phyloP scores from a whole-genome alignment of 768 basidiomycete genomes.

The Chalciporus chontae region DNA sequence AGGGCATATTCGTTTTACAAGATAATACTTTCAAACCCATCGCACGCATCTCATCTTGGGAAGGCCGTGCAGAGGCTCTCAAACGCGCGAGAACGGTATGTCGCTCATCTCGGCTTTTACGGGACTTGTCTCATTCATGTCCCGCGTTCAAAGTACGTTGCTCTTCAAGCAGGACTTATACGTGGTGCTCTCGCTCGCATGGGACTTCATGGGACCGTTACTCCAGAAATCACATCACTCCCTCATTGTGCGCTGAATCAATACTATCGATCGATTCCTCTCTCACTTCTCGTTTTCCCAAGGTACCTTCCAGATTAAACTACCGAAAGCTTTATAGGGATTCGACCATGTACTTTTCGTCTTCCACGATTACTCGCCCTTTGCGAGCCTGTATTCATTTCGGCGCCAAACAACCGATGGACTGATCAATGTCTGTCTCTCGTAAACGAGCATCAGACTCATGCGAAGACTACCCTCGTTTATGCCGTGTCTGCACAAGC shows the following conservation, averaged over 20 bases:
- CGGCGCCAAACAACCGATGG: not conserved
- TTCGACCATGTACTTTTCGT: not conserved
- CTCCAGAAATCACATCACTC: conserved; percentile 72
- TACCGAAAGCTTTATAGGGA: conserved; percentile 57
- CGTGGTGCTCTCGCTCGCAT: conserved; percentile 77
- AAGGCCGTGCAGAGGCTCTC: conserved; percentile 70
- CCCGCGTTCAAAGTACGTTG: conserved; percentile 57
- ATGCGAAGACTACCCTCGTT: too few relatives aligned
- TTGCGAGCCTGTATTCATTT: not conserved
- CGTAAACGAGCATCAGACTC: too few relatives aligned
- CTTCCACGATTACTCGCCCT: not conserved
- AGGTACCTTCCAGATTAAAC: conserved; percentile 84
- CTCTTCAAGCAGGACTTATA: conserved; percentile 81
- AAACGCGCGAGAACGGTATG: conserved; percentile 68
- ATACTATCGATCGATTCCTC: not conserved
- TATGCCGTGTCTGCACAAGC: too few relatives aligned
- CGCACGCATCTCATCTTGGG: conserved; percentile 74
- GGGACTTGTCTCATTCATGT: not conserved
- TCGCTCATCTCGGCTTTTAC: not conserved
- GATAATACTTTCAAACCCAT: conserved; percentile 90
- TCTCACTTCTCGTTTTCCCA: not conserved
- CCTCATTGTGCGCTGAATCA: conserved; percentile 70
- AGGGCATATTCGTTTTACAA: conserved; percentile 94
- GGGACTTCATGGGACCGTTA: conserved; percentile 71
- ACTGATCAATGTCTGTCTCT: too few relatives aligned